phyloP scores from a whole-genome alignment of 148 eudicot species.

The Rhododendron simsii region DNA sequence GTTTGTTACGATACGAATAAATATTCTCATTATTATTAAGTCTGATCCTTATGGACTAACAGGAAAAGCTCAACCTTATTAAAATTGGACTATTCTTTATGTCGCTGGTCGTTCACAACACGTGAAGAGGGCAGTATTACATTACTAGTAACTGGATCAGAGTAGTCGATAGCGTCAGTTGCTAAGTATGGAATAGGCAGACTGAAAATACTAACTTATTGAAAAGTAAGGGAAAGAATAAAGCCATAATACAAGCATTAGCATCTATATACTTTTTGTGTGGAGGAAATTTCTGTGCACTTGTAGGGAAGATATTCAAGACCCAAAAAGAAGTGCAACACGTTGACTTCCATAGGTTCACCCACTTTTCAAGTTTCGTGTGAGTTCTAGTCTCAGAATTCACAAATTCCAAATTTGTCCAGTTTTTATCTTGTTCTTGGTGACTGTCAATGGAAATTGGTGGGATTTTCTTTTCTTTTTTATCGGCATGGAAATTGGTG shows the following conservation, averaged over 20 bases:
- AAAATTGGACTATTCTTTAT: neutral
- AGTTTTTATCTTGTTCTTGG: neutral
- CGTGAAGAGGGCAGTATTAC: neutral
- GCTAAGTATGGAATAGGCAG: neutral
- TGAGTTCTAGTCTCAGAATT: neutral
- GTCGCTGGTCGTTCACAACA: neutral
- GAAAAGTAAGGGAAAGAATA: neutral
- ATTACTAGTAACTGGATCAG: neutral
- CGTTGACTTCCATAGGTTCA: neutral
- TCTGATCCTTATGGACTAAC: neutral
- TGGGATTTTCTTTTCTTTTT: too few species aligned
- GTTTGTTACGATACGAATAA: too few species aligned
- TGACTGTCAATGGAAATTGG: neutral
- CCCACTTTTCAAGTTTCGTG: neutral
- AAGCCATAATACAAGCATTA: neutral
- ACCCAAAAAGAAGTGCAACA: neutral
- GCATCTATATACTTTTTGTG: neutral
- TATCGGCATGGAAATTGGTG: neutral
- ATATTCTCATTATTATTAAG: too few species aligned
- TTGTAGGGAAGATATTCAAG: neutral
- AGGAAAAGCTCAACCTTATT: neutral
- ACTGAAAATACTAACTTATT: neutral
- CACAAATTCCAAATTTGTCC: neutral
- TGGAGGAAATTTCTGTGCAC: neutral
- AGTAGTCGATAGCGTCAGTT: neutral